phyloP scores from a whole-genome alignment of 2,329 filamentous ascomycete species.

The Exophiala dermatitidis region DNA sequence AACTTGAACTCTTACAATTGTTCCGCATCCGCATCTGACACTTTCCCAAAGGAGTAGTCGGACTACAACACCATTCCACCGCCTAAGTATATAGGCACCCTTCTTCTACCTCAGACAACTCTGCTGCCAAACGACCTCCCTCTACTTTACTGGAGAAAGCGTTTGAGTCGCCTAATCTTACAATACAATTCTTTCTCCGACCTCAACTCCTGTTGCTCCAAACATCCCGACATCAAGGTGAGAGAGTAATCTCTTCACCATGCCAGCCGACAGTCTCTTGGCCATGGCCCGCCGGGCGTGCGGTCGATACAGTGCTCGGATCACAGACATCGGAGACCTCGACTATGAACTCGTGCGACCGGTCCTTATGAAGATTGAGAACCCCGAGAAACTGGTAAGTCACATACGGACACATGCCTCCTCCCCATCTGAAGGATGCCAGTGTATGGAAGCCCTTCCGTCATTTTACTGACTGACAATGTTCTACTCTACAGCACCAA shows the following conservation, averaged over 20 bases:
- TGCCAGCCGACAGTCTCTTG: slow-evolving; percentile 27
- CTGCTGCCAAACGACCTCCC: no score
- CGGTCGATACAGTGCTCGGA: slow-evolving; percentile 35
- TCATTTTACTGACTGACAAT: not conserved
- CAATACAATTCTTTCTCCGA: no score
- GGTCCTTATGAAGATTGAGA: slow-evolving; percentile 65
- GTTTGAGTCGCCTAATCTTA: no score
- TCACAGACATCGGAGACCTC: slow-evolving; percentile 65
- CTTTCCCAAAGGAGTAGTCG: no score
- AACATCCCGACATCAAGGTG: not conserved
- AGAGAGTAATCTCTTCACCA: slow-evolving; percentile 5
- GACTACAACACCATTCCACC: no score
- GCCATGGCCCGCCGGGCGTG: slow-evolving; percentile 27
- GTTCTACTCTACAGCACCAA: slow-evolving; percentile 34
- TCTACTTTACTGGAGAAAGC: no score
- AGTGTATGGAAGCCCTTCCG: slow-evolving; percentile 1
- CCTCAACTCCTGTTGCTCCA: not conserved
- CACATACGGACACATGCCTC: not conserved
- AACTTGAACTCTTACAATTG: no score
- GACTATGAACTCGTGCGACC: slow-evolving; percentile 59
- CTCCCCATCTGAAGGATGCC: not conserved
- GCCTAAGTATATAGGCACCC: no score
- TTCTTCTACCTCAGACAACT: no score
- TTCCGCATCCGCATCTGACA: no score
- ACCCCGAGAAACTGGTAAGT: slow-evolving; percentile 63